Evolutionary conservation across 805 yeast genomes (phyloP).

Genomic region (Starmerella geochares): DNA sequence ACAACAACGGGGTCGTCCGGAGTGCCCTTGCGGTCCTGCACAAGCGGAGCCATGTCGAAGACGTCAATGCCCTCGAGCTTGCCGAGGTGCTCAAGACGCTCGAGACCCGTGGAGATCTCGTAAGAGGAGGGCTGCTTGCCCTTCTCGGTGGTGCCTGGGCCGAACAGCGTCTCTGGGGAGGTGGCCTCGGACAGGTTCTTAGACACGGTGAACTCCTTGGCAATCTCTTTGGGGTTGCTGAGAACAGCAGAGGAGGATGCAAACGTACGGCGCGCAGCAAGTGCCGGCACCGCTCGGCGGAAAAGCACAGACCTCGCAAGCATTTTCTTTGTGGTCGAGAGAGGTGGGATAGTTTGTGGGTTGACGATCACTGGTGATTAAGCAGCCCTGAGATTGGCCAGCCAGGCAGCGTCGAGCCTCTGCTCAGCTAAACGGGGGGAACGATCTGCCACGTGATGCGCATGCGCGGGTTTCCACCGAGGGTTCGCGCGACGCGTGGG

Average conservation of each 20-base stretch:
- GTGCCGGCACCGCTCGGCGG: constrained; percentile 18
- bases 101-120: constrained; percentile 97
- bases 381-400: constrained; percentile 10
- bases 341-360: constrained; percentile 1
- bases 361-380: not conserved
- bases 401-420: not conserved
- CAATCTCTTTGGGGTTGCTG: constrained; percentile 16
- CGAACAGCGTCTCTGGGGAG: constrained; percentile 67
- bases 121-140: constrained; percentile 75
- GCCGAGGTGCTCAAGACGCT: constrained; percentile 89
- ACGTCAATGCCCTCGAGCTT: constrained; percentile 91
- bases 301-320: constrained; percentile 16
- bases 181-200: constrained; percentile 58
- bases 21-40: constrained; percentile 82
- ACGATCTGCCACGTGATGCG: constrained; percentile 1
- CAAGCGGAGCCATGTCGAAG: constrained; percentile 74
- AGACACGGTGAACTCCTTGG: constrained; percentile 23
- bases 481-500: too few relatives aligned
- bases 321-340: constrained; percentile 8
- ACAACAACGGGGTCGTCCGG: constrained; percentile 78
- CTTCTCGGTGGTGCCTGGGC: constrained; percentile 65
- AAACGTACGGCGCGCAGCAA: constrained; percentile 17
- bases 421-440: constrained; percentile 1
- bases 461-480: too few relatives aligned
- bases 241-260: constrained; percentile 11